Evolutionary conservation across 768 basidiomycete species (phyloP).

Genomic region (Pulveroboletus sp.): DNA sequence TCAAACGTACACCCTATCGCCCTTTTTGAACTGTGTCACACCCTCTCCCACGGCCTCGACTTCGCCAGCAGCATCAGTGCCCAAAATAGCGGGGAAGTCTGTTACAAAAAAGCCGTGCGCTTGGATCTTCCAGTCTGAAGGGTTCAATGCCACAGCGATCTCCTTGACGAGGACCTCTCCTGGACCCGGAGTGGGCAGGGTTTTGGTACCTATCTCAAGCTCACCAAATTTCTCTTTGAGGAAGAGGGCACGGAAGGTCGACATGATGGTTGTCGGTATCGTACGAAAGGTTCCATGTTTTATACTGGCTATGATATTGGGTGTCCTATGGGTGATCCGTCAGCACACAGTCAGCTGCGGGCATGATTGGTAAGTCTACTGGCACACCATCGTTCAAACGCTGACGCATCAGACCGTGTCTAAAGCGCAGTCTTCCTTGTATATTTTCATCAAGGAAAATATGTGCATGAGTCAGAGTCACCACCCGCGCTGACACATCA

Average conservation of each 20-base stretch:
- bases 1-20: slow-evolving; percentile 23
- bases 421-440: no score
- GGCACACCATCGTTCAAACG: background rate
- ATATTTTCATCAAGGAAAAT: no score
- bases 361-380: slow-evolving; percentile 2
- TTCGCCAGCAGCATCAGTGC: slow-evolving; percentile 37
- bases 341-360: background rate
- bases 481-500: no score
- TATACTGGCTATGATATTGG: no score
- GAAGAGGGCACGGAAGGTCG: slow-evolving; percentile 13
- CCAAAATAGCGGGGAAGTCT: slow-evolving; percentile 35
- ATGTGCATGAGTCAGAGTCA: no score
- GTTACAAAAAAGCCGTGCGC: background rate
- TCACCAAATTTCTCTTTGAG: slow-evolving; percentile 19
- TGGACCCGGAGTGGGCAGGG: slow-evolving; percentile 30
- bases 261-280: slow-evolving; percentile 1
- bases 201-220: slow-evolving; percentile 9
- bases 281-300: no score
- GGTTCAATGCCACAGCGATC: slow-evolving; percentile 39
- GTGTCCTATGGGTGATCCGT: no score
- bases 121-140: slow-evolving; percentile 36
- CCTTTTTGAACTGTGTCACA: slow-evolving; percentile 35
- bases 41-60: slow-evolving; percentile 37
- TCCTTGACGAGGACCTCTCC: slow-evolving; percentile 43
- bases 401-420: no score